Percentiles rank a stretch among this genome's conserved stretches.
Conservation (phyloP, 352 stramenopile genomes). For the Pythium sukuiense region DNA sequence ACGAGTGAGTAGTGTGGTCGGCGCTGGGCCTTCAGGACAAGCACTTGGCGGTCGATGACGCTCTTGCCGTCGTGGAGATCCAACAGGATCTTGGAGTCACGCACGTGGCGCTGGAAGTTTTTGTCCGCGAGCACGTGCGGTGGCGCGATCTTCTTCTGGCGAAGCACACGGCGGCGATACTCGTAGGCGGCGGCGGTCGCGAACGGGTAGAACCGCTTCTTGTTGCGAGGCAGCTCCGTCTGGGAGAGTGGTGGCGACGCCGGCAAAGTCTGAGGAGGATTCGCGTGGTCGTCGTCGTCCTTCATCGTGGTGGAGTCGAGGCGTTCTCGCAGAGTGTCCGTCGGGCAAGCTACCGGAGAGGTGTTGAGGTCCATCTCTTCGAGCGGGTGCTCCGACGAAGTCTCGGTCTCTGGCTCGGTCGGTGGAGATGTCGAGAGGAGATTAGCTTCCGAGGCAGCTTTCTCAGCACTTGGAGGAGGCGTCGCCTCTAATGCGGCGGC, state of each 20-base stretch:
- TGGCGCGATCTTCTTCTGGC: slow-evolving; percentile 18
- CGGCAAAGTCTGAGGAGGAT: background rate
- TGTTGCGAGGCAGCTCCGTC: background rate
- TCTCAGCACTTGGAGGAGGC: background rate
- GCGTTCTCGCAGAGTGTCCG: slow-evolving; percentile 18
- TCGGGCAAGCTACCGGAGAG: slow-evolving; percentile 1
- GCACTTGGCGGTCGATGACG: slow-evolving; percentile 53
- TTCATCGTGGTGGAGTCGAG: slow-evolving; percentile 25
- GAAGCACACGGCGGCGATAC: slow-evolving; percentile 54
- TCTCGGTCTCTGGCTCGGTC: background rate
- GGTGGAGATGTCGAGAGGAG: background rate
- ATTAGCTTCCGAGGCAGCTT: background rate
- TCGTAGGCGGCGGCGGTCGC: slow-evolving; percentile 61
- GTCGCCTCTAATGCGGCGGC: background rate
- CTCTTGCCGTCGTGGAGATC: slow-evolving; percentile 54
- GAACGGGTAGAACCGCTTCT: slow-evolving; percentile 54
- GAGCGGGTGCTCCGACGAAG: background rate
- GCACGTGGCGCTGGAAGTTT: slow-evolving; percentile 45
- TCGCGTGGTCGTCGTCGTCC: slow-evolving; percentile 6
- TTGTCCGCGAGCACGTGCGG: slow-evolving; percentile 32
- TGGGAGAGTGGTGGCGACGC: background rate
- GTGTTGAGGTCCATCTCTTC: background rate
- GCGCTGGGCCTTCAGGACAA: slow-evolving; percentile 47
- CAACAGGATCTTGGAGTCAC: slow-evolving; percentile 45
- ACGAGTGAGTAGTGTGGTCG: slow-evolving; percentile 72